Percentiles rank a stretch among this genome's conserved stretches.
phyloP scores from a whole-genome alignment of 768 basidiomycete species.

The Collybia mongolica region DNA sequence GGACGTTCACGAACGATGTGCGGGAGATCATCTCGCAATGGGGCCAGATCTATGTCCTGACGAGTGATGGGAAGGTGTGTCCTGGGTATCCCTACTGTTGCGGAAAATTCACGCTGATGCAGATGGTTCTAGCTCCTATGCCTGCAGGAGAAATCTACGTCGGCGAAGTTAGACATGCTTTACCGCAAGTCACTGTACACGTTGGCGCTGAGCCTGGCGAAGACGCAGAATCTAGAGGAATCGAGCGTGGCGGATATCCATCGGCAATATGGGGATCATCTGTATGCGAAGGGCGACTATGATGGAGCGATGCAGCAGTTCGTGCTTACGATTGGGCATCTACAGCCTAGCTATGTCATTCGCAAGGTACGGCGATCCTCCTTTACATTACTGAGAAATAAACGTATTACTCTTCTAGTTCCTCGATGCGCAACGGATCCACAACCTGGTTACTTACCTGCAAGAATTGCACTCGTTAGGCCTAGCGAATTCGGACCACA shows the following conservation, averaged over 20 bases:
- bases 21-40: constrained; percentile 80
- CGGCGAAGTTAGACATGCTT: constrained; percentile 83
- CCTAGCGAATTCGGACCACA: constrained; percentile 94
- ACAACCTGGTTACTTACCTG: constrained; percentile 92
- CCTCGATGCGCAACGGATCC: constrained; percentile 93
- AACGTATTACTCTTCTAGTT: constrained; percentile 53
- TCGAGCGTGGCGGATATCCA: constrained; percentile 85
- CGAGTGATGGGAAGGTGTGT: constrained; percentile 74
- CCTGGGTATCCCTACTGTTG: constrained; percentile 1
- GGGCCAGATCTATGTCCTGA: constrained; percentile 77
- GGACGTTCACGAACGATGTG: constrained; percentile 80
- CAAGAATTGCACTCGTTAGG: constrained; percentile 91
- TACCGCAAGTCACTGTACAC: constrained; percentile 78
- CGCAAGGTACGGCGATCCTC: constrained; percentile 65
- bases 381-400: background rate
- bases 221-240: constrained; percentile 73
- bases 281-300: constrained; percentile 89
- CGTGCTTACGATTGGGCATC: constrained; percentile 81
- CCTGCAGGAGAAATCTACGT: constrained; percentile 76
- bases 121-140: constrained; percentile 48
- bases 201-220: constrained; percentile 81
- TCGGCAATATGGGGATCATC: constrained; percentile 84
- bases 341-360: constrained; percentile 95
- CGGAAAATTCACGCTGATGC: background rate
- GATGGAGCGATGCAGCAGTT: constrained; percentile 94